phyloP scores from a whole-genome alignment of 2,329 filamentous ascomycete genomes.

The Coniochaeta hoffmannii region DNA sequence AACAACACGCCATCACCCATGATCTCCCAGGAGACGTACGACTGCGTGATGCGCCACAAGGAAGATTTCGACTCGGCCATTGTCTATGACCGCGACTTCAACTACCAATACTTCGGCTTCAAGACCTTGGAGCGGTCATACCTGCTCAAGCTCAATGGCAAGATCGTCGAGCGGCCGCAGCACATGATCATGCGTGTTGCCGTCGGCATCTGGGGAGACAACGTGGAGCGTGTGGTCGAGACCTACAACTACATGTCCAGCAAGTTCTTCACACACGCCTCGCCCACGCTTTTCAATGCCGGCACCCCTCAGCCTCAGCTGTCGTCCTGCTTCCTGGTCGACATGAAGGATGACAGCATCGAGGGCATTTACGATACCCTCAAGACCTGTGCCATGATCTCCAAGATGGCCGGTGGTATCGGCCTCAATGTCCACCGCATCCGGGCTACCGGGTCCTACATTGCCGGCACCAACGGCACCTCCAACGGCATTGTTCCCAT shows the following conservation, averaged over 20 bases:
- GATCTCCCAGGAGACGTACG: slow-evolving; percentile 88
- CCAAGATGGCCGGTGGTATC: slow-evolving; percentile 98
- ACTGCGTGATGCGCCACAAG: slow-evolving; percentile 90
- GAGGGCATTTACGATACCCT: slow-evolving; percentile 98
- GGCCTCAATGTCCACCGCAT: slow-evolving; percentile 96
- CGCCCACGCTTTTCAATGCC: slow-evolving; percentile 95
- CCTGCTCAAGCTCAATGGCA: slow-evolving; percentile 87
- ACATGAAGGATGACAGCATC: slow-evolving; percentile 99
- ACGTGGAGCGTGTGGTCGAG: slow-evolving; percentile 91
- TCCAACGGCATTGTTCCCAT: slow-evolving; percentile 97
- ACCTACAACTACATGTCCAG: slow-evolving; percentile 99
- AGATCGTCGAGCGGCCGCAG: slow-evolving; percentile 94
- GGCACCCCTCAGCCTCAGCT: slow-evolving; percentile 92
- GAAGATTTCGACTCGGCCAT: slow-evolving; percentile 98
- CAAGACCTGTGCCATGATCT: slow-evolving; percentile 99
- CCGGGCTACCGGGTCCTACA: slow-evolving; percentile 94
- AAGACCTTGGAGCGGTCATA: slow-evolving; percentile 98
- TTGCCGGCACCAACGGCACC: slow-evolving; percentile 94
- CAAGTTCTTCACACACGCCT: slow-evolving; percentile 98
- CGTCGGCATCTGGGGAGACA: slow-evolving; percentile 91
- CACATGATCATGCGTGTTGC: slow-evolving; percentile 99
- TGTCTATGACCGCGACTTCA: slow-evolving; percentile 98
- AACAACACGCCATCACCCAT: slow-evolving; percentile 80
- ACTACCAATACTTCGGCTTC: slow-evolving; percentile 99
- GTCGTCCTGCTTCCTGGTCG: slow-evolving; percentile 96